Evolutionary conservation across 179 eudicot species (phyloP).

Genomic region (Gypsophila paniculata): DNA sequence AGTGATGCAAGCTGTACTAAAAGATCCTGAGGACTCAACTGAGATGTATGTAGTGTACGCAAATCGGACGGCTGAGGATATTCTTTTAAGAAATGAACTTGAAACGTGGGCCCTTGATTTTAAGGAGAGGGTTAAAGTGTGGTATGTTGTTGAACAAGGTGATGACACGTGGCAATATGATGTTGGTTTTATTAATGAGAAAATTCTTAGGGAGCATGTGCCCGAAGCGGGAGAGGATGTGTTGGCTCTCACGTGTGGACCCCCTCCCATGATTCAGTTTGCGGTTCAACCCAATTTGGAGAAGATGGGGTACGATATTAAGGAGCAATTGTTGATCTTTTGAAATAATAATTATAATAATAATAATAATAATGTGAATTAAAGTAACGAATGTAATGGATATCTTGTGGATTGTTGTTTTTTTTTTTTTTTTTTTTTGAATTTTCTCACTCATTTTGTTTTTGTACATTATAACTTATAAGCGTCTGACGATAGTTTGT

Average conservation of each 20-base stretch:
- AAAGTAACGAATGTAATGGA: neutral
- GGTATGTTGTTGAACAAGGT: constrained; percentile 72
- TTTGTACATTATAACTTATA: neutral
- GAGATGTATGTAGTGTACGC: constrained; percentile 81
- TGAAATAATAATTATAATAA: constrained; percentile 1
- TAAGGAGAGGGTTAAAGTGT: constrained; percentile 59
- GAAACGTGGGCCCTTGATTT: constrained; percentile 63
- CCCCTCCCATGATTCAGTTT: constrained; percentile 88
- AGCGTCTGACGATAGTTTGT: neutral
- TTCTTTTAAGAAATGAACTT: constrained; percentile 61
- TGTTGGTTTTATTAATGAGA: constrained; percentile 53
- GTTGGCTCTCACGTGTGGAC: constrained; percentile 81
- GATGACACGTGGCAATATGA: constrained; percentile 66
- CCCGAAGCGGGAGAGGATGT: constrained; percentile 46
- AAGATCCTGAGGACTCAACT: constrained; percentile 65
- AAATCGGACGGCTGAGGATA: constrained; percentile 76
- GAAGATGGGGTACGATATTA: constrained; percentile 71
- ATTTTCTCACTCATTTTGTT: neutral
- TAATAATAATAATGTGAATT: neutral
- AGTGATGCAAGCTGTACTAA: constrained; percentile 74
- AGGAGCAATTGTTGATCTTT: constrained; percentile 66
- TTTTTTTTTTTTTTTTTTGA: neutral
- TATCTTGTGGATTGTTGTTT: neutral
- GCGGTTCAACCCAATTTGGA: constrained; percentile 82
- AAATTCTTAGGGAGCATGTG: constrained; percentile 56